Conservation (phyloP, 2,329 filamentous ascomycete genomes). For the Cercospora sp. region DNA sequence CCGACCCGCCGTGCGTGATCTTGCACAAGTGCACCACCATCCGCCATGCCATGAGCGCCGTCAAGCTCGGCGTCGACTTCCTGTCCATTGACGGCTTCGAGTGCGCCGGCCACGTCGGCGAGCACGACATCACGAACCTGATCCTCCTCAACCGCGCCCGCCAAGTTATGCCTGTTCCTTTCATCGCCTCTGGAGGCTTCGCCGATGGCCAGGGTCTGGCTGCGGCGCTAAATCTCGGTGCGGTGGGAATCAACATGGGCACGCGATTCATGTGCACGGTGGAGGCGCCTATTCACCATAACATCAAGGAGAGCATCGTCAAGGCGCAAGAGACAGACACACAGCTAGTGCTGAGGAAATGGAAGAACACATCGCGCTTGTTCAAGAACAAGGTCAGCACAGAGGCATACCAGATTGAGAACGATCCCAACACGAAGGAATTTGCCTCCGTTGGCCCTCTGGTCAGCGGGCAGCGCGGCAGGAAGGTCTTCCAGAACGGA, state of each 20-base stretch:
- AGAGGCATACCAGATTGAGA: constrained; percentile 79
- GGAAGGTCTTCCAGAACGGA: constrained; percentile 88
- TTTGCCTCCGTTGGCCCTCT: constrained; percentile 85
- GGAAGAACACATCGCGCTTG: constrained; percentile 87
- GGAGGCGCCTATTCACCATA: constrained; percentile 86
- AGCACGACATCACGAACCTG: constrained; percentile 86
- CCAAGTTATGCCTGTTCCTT: constrained; percentile 80
- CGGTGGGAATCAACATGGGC: constrained; percentile 97
- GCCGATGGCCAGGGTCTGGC: constrained; percentile 92
- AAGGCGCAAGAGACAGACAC: constrained; percentile 87
- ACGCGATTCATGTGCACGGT: constrained; percentile 96
- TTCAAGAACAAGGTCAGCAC: constrained; percentile 87
- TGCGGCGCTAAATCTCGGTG: constrained; percentile 83
- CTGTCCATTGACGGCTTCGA: constrained; percentile 97
- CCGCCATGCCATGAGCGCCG: constrained; percentile 83
- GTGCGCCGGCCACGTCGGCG: constrained; percentile 87
- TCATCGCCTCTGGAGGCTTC: constrained; percentile 94
- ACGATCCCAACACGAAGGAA: constrained; percentile 77
- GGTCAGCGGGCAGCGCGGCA: constrained; percentile 86
- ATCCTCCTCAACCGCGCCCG: constrained; percentile 82
- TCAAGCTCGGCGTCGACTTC: constrained; percentile 95
- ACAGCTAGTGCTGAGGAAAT: constrained; percentile 79
- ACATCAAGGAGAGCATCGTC: constrained; percentile 93
- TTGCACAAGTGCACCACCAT: constrained; percentile 98
- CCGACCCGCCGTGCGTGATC: constrained; percentile 65